Evolutionary conservation across 495 filamentous ascomycete species (phyloP).

Genomic region (Clohesyomyces aquaticus): DNA sequence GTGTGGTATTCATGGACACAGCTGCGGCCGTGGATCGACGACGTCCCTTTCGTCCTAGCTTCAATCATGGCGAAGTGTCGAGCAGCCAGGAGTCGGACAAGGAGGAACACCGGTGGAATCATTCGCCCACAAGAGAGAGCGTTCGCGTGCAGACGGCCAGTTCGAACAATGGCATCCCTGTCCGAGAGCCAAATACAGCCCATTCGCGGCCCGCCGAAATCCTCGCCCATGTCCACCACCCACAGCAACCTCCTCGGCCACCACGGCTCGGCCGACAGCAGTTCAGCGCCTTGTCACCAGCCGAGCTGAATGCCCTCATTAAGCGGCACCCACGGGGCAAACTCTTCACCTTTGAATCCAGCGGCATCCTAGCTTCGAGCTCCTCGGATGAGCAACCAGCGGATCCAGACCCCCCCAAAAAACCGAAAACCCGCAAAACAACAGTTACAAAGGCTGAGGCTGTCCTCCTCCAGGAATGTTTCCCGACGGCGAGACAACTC

Average conservation of each 20-base stretch:
- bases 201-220: constrained; percentile 1
- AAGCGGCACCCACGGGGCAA: constrained; percentile 29
- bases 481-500: constrained; percentile 6
- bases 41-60: neutral
- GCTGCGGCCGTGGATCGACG: constrained; percentile 1
- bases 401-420: neutral
- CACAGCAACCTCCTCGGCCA: neutral
- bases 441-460: neutral
- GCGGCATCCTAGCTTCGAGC: constrained; percentile 16
- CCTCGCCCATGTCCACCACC: neutral
- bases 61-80: neutral
- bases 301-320: constrained; percentile 20
- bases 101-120: neutral
- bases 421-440: neutral
- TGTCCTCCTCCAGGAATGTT: constrained; percentile 5
- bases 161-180: neutral
- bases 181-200: neutral
- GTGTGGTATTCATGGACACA: constrained; percentile 55
- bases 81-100: constrained; percentile 8
- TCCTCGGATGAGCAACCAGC: constrained; percentile 10
- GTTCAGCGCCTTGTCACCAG: constrained; percentile 19
- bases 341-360: constrained; percentile 30
- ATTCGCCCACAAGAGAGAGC: no score
- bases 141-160: no score
- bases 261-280: neutral